Evolutionary conservation across 2,329 filamentous ascomycete genomes (phyloP), one percentile per base, ranked within the genome.

Genomic region (Monilinia polystroma): DNA sequence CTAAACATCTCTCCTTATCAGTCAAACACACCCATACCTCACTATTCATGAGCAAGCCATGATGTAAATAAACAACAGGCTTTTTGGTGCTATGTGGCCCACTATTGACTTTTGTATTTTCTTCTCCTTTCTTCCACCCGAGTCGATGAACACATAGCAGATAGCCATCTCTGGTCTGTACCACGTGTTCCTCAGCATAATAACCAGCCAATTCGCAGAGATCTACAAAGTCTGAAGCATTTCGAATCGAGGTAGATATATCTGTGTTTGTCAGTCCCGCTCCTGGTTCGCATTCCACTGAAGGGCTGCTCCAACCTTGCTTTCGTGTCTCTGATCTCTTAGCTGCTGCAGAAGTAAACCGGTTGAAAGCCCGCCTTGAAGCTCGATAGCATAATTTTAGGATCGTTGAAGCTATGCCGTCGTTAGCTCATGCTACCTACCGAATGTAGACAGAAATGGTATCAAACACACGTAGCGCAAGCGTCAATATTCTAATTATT

Each of bases 21-120:
- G 94, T 96, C 76, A 94, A 80, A 75, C 92, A 96, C 11, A 98
- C 92, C 95, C 95, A 99, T 45, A 99, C 94, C 78, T 99, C 95
- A 73, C 93, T 97, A 79, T 97, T 98, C 95, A 99, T 99, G 75
- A 99, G 85, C 67, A 99, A 84, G 11, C 94, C 95, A 78, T 99
- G 95, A 75, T 99, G 95, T 70, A 99, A 81, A 77, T 98, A 99
- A 8, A 95, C 88, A 59, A 98, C 91, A 72, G 89, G 90, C 81
- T 97, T 97, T 78, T 84, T 85, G 38, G 90, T 73, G 73, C 88
- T 89, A 47, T 84, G 82, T 0, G 83, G 81, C 0, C 90, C 90
- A 62, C 83, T 81, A 76, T 97, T 97, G 73, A 97, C 90, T 70
- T 86, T 86, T 64, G 83, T 80, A n/a, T 87, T 86, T 76, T 95